Evolutionary conservation across 2,329 filamentous ascomycete genomes (phyloP).

Genomic region (Rugonectria rugulosa): DNA sequence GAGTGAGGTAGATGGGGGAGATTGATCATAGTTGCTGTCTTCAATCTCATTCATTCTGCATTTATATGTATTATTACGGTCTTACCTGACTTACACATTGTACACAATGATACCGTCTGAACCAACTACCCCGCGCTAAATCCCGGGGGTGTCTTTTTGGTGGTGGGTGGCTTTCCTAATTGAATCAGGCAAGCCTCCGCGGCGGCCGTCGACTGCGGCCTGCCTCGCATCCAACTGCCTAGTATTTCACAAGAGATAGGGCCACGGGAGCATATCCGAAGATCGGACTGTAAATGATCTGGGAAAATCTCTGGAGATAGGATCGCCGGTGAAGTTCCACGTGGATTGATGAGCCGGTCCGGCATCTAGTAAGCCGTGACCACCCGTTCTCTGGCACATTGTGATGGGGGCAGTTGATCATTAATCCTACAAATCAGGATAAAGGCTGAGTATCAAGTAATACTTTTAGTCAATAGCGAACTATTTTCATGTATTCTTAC

Average conservation of each 20-base stretch:
- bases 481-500: no score
- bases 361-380: not conserved
- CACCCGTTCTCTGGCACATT: conserved; percentile 4
- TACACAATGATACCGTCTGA: not conserved
- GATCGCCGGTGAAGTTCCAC: not conserved
- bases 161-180: conserved; percentile 1
- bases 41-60: not conserved
- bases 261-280: not conserved
- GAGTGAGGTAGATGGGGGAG: not conserved
- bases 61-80: conserved; percentile 11
- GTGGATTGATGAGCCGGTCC: not conserved
- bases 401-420: no score
- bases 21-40: not conserved
- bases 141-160: not conserved
- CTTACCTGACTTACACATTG: not conserved
- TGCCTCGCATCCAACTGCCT: no score
- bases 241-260: not conserved
- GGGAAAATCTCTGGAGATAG: not conserved
- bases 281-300: not conserved
- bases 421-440: no score
- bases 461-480: no score
- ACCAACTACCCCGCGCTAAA: conserved; percentile 24
- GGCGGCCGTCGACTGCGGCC: not conserved
- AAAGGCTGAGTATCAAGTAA: no score
- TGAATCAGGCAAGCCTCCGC: conserved; percentile 36